phyloP scores from a whole-genome alignment of 2,329 filamentous ascomycete genomes.

The Periglandula ipomoeae region DNA sequence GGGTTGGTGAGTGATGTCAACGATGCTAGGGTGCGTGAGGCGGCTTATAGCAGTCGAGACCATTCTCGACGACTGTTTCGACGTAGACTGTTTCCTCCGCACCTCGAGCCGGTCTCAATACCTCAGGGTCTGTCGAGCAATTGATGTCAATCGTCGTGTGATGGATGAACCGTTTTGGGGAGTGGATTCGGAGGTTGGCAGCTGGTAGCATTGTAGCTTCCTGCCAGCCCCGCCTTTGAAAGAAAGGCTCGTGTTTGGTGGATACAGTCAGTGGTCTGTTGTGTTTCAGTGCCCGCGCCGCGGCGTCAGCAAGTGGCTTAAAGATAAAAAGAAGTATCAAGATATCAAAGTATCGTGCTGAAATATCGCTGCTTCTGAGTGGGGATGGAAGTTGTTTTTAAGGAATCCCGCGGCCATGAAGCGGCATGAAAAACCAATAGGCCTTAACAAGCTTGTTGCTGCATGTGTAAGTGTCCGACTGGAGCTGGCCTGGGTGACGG shows the following conservation, averaged over 20 bases:
- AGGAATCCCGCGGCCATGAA: too few species aligned
- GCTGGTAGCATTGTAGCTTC: not conserved
- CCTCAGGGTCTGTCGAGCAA: not conserved
- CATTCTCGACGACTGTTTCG: constrained; percentile 1
- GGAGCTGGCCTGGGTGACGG: not conserved
- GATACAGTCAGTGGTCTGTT: not conserved
- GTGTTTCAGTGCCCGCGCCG: not conserved
- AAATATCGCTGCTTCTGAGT: too few species aligned
- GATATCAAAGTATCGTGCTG: too few species aligned
- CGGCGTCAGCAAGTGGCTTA: too few species aligned
- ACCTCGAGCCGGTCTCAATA: not conserved
- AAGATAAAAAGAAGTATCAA: too few species aligned
- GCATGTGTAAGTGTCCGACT: not conserved
- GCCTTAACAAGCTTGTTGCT: not conserved
- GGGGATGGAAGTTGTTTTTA: too few species aligned
- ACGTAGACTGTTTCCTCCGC: not conserved
- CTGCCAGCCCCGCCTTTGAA: not conserved
- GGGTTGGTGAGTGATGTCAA: not conserved
- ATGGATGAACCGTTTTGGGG: not conserved
- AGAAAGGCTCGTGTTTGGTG: not conserved
- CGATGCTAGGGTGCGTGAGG: not conserved
- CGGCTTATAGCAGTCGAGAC: constrained; percentile 1
- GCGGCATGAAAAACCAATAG: not conserved
- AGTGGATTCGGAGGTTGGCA: not conserved
- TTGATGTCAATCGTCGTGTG: not conserved